Conservation (phyloP, 345 rosid species). For the Theobroma cacao region DNA sequence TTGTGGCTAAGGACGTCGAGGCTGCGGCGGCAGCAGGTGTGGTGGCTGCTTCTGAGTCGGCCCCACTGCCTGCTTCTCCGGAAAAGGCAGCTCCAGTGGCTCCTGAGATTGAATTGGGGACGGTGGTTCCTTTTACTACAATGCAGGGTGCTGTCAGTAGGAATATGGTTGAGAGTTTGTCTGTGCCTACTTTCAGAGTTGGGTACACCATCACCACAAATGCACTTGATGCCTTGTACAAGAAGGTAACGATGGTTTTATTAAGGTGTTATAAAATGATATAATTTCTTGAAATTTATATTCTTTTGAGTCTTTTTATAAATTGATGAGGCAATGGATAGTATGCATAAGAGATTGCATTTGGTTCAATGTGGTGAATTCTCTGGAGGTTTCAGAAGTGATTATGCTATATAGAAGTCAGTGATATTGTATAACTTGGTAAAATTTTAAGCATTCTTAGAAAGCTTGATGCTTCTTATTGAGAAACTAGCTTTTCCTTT, state of each 20-base stretch:
- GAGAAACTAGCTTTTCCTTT: background rate
- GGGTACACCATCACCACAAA: conserved; percentile 78
- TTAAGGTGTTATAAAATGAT: background rate
- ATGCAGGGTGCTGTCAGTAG: conserved; percentile 86
- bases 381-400: background rate
- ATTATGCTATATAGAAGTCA: background rate
- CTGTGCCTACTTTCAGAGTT: conserved; percentile 86
- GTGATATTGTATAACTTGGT: background rate
- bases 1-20: conserved; percentile 95
- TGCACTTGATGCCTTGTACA: conserved; percentile 87
- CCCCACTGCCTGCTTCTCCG: conserved; percentile 16
- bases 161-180: conserved; percentile 84
- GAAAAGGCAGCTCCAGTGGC: conserved; percentile 14
- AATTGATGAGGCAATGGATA: background rate
- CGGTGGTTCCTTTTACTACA: conserved; percentile 80
- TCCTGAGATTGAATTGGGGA: conserved; percentile 44
- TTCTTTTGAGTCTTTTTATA: background rate
- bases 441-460: background rate
- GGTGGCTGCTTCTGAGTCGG: conserved; percentile 15
- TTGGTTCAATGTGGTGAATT: background rate
- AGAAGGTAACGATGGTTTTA: conserved; percentile 48
- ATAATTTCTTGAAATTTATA: background rate
- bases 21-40: conserved; percentile 43
- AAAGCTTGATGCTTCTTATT: background rate
- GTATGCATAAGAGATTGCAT: background rate